Base-by-base conservation (phyloP, 768 basidiomycete species). In the Russula sp. region DNA sequence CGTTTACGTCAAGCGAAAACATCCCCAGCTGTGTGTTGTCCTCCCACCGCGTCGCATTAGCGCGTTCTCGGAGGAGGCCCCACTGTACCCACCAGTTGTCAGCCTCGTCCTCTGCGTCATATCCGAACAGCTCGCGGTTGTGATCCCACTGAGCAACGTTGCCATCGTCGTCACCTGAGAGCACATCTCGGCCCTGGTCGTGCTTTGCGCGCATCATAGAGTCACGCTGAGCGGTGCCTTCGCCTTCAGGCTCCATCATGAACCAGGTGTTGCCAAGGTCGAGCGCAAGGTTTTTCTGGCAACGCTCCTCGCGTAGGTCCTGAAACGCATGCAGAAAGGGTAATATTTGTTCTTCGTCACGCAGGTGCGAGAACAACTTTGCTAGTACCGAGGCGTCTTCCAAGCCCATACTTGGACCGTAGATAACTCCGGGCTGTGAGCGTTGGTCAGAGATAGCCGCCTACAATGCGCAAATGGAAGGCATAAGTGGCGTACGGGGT, bases 311-410 rank as follows among this genome's bases (percentile, higher is more conserved):
- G 13, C 76, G 74, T 22, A 76, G 58, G 45, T 74, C 72, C 57
- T 75, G 73, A 61, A 72, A 76, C 1, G 74, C 76, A 52, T 72
- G 71, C 2, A 76, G 67, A 51, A 76, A 70, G 53, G 67, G 69
- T 6, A 51, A 57, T 59, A 77, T 73, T 57, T 76, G 75, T 31
- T 71, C 71, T 27, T 64, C 56, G 7, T 50, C 47, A 48, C 64
- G 65, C 18, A 77, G 68, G 59, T 75, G 75, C 5, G 74, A 72
- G 70, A 78, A 77, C 32, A 78, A 68, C 62, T 74, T 75, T 37
- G 72, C 76, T 10, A 78, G 69, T 3, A 77, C 75, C 9, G 75
- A 75, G 5, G 75, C 75, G 60, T 78, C 77, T 55, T 78, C 77
- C 34, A 77, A 60, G 8, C 71, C 73, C 73, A 77, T 76, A 27